Base-by-base conservation (phyloP, 305 asterid genomes). In the Ilex paraguariensis region DNA sequence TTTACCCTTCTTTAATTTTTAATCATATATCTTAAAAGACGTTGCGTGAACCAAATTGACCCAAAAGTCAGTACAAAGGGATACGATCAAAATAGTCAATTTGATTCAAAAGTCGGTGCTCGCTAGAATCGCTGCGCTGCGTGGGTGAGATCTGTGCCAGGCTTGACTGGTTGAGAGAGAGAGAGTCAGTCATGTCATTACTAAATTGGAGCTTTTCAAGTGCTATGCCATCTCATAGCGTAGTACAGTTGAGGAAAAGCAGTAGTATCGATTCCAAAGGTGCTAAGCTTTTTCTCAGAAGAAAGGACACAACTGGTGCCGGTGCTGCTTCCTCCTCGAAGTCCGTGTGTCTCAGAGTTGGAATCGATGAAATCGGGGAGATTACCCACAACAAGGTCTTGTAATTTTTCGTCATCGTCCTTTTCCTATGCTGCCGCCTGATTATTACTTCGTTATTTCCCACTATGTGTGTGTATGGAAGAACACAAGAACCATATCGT, bases 301-400 rank as follows among this genome's bases (percentile, higher is more conserved):
- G 31, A 13, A 40, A 49, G 21, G 46, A 13, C 49, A 53, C 77
- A 57, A 67, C 59, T 70, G 70, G 54, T 59, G 54, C 61, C 54
- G 59, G 36, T 63, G 15, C 71, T 71, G 54, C 51, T 44, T 21
- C 28, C 28, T 21, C 28, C 28, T 21, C 28, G 28, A 21, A 21
- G 1, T 65, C 70, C 69, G 66, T 76, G 39, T 62, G 68, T 69
- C 62, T 57, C 61, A 65, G 57, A 31, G 14, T 66, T 61, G 74
- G 86, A 15, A 30, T 78, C 52, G 62, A 67, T 40, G 81, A 63
- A 12, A 33, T 87, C 61, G 64, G 79, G 68, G 88, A 77, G 48
- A 74, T 89, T 44, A 12, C 85, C 10, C 96, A 92, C 40, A 89
- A 92, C 76, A 92, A 84, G 92, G 96, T 86, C 54, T 14, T 56